These are phyloP conservation scores for Pseudocercospora eumusae DNA, from an alignment of 2,329 filamentous ascomycete species.

Conservation along the genomic window DNA sequence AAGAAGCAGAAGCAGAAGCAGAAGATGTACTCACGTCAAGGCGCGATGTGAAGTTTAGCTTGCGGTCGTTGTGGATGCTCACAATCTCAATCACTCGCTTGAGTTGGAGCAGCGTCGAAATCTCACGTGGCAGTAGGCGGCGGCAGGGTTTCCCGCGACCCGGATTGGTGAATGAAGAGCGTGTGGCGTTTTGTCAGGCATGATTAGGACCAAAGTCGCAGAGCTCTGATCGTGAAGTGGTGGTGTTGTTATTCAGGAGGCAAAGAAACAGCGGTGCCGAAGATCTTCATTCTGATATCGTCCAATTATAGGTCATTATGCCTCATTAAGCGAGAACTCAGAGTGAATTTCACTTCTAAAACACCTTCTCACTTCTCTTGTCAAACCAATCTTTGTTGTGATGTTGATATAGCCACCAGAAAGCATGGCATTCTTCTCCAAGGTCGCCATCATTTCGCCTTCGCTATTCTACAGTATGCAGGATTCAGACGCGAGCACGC, in stretches of 20 bases:
- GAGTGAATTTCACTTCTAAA: not conserved
- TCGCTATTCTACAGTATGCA: not conserved
- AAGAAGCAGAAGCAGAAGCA: not conserved
- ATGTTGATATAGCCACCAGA: not conserved
- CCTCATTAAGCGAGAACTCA: too few relatives aligned
- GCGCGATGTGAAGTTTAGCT: not conserved
- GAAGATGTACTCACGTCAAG: not conserved
- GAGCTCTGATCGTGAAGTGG: not conserved
- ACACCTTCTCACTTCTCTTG: not conserved
- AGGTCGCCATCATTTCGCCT: not conserved
- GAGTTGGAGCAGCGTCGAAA: not conserved
- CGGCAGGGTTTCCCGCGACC: not conserved
- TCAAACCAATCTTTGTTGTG: not conserved
- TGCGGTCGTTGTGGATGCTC: not conserved
- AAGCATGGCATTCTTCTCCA: not conserved
- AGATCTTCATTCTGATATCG: constrained; percentile 9
- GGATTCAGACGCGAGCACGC: not conserved
- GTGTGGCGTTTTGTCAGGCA: not conserved
- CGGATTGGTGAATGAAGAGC: not conserved
- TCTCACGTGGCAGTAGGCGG: not conserved
- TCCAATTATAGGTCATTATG: too few relatives aligned
- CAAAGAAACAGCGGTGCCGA: constrained; percentile 5
- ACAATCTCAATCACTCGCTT: not conserved
- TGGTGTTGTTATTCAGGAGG: not conserved
- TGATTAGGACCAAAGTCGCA: not conserved